A percentile compares a stretch with the other conserved stretches of the same genome.
phyloP scores from a whole-genome alignment of 2,329 filamentous ascomycete genomes.

The Conoideocrella luteorostrata region DNA sequence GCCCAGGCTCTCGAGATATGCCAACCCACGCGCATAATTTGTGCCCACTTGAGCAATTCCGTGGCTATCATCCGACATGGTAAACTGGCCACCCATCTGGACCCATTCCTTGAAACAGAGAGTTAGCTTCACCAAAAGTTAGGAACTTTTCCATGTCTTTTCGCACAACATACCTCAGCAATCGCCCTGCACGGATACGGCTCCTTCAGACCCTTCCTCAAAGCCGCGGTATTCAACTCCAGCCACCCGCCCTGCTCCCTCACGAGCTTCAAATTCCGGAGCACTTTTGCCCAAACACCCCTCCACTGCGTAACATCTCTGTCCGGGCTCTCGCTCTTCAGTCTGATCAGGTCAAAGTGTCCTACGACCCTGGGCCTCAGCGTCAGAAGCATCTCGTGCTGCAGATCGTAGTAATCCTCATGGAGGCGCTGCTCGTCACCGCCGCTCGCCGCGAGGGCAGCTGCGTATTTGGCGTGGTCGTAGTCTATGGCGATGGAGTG shows the following conservation, averaged over 20 bases:
- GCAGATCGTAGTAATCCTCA: constrained; percentile 81
- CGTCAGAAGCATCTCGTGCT: constrained; percentile 70
- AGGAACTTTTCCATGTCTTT: no score
- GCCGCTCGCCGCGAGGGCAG: constrained; percentile 27
- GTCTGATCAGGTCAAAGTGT: constrained; percentile 86
- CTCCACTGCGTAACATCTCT: constrained; percentile 51
- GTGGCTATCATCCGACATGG: constrained; percentile 92
- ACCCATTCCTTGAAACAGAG: constrained; percentile 74
- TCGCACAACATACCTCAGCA: constrained; percentile 54
- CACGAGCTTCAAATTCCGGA: constrained; percentile 68
- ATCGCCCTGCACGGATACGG: constrained; percentile 80
- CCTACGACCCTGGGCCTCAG: constrained; percentile 75
- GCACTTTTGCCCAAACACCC: constrained; percentile 66
- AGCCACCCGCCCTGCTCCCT: constrained; percentile 71
- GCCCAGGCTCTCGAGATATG: constrained; percentile 62
- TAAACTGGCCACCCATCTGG: constrained; percentile 69
- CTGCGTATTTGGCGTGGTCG: constrained; percentile 59
- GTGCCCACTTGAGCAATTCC: constrained; percentile 80
- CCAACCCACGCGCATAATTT: constrained; percentile 66
- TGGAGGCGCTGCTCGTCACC: constrained; percentile 66
- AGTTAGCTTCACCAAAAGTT: no score
- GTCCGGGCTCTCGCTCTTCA: constrained; percentile 66
- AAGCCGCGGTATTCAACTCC: constrained; percentile 80
- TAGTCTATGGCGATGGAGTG: constrained; percentile 86
- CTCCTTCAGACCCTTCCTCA: constrained; percentile 85